Evolutionary conservation across 2,329 filamentous ascomycete species (phyloP).

Genomic region (Hymenoscyphus fraxineus): DNA sequence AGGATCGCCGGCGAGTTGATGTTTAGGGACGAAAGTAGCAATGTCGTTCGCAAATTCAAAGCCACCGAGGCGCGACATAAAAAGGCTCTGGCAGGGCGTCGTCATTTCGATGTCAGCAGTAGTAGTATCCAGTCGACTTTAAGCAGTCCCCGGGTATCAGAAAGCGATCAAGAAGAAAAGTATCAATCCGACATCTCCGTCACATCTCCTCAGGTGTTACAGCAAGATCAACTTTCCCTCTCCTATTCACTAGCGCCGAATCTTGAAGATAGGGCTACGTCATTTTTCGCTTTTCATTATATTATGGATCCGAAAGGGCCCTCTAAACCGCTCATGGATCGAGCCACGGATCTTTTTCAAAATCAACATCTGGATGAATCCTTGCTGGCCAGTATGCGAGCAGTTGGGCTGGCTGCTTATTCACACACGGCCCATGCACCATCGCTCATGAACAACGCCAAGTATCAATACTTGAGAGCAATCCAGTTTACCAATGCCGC

Average conservation of each 20-base stretch:
- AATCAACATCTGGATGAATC: conserved; percentile 40
- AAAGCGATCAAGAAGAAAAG: not conserved
- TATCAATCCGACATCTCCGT: not conserved
- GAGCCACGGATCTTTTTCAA: conserved; percentile 49
- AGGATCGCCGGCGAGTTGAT: conserved; percentile 53
- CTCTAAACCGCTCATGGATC: conserved; percentile 49
- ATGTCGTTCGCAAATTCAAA: conserved; percentile 48
- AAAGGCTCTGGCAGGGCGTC: not conserved
- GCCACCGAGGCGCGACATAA: conserved; percentile 31
- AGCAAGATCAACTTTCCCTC: conserved; percentile 33
- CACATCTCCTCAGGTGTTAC: conserved; percentile 25
- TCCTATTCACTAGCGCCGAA: conserved; percentile 33
- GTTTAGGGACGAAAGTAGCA: conserved; percentile 54
- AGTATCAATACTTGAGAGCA: conserved; percentile 49
- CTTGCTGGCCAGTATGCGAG: conserved; percentile 47
- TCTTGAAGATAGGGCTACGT: conserved; percentile 29
- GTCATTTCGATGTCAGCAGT: not conserved
- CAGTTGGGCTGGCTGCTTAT: conserved; percentile 51
- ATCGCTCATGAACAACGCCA: conserved; percentile 45
- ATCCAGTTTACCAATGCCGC: conserved; percentile 49
- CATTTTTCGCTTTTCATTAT: conserved; percentile 29
- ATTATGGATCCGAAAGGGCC: conserved; percentile 37
- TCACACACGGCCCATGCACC: conserved; percentile 38
- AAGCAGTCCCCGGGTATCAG: not conserved
- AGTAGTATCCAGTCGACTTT: not conserved